Evolutionary conservation across 331 rosid species (phyloP), one percentile per base, ranked within the genome.

Genomic region (Acacia concinna): DNA sequence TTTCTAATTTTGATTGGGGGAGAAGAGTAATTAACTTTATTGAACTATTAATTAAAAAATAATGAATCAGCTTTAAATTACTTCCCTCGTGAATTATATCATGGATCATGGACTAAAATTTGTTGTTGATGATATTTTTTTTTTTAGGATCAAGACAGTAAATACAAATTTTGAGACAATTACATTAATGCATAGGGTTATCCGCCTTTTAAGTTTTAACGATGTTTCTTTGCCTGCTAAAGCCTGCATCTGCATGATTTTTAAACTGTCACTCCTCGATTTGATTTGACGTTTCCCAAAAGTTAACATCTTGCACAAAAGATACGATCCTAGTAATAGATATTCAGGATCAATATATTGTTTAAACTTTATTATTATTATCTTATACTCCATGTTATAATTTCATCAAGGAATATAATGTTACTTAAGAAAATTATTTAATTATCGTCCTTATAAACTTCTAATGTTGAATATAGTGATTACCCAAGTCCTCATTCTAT

Each of bases 241-340:
- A 68, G 73, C 73, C 54, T 41, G 73, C 73, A 68, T 35, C 30
- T n/a, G 49, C 71, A 66, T 68, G 1, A 2, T 68, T 38, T 23
- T 68, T 68, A 23, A 41, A 12, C 25, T 41, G 73, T 40, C 12
- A 2, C 44, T 38, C 32, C 21, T 65, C 6, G 38, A 13, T 18
- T 38, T 37, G 14, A 35, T 37, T 27, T 37, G 14, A 35, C 11
- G 31, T 63, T 63, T 20, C 43, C 7, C 9, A 32, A 34, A 8
- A 32, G 25, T 31, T 64, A 27, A 21, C 69, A 17, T 15, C n/a
- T 60, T 1, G 67, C n/a, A 14, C 11, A 41, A 2, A 9, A 41
- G 2, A 0, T 0, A 37, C 8, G 40, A 37, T 37, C 23, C 3
- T 54, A 1, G n/a, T 12, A 57, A 57, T 25, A 12, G 34, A 57